Conservation (phyloP, 257 asterid species). For the Schizonepeta tenuifolia region DNA sequence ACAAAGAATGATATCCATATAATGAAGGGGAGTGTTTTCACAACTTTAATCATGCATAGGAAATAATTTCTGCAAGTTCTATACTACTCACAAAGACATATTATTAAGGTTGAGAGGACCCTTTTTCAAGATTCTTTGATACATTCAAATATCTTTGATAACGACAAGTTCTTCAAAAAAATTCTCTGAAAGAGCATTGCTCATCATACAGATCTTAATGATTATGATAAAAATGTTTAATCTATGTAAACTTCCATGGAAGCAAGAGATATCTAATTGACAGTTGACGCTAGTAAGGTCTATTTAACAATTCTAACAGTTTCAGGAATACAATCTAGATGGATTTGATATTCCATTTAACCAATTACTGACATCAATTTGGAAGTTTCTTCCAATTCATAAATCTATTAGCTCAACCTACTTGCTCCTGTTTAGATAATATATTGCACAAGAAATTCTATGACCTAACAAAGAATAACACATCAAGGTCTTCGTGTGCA, state of each 20-base stretch:
- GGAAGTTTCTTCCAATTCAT: background rate
- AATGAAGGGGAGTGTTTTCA: background rate
- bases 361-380: background rate
- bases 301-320: background rate
- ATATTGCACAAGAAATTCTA: background rate
- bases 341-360: constrained; percentile 2
- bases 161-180: background rate
- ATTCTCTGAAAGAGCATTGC: background rate
- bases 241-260: background rate
- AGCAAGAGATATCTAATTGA: background rate
- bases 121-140: background rate
- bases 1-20: background rate
- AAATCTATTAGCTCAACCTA: background rate
- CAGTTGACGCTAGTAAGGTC: background rate
- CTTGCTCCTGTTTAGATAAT: background rate
- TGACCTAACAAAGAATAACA: background rate
- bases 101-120: background rate
- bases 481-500: background rate
- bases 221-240: background rate
- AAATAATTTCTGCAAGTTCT: background rate
- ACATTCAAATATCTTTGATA: background rate
- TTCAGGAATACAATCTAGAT: background rate
- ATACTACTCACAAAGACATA: background rate
- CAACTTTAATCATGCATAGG: background rate
- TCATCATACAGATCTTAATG: background rate